Conservation (phyloP, 2,329 filamentous ascomycete species). For the Colletotrichum somersetense region DNA sequence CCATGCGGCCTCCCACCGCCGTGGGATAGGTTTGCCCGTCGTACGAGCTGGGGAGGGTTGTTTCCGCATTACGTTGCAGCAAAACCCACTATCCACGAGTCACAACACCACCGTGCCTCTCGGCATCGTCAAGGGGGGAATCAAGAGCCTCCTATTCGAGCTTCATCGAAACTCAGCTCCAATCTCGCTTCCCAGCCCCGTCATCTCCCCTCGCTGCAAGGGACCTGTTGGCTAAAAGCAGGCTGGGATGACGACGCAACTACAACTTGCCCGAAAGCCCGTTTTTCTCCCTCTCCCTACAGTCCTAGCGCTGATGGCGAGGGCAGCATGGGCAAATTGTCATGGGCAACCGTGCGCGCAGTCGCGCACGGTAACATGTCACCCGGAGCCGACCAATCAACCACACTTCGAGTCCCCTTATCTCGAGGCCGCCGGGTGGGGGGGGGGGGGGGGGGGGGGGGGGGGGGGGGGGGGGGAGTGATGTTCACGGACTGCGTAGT, state of each 20-base stretch:
- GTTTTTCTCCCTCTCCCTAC: no score
- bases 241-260: neutral
- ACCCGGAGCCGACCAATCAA: neutral
- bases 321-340: neutral
- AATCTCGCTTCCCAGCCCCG: neutral
- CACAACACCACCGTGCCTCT: neutral
- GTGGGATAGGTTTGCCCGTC: no score
- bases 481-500: neutral
- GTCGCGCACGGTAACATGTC: neutral
- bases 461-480: no score
- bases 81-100: neutral
- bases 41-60: neutral
- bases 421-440: neutral
- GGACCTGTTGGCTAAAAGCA: neutral
- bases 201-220: neutral
- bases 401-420: neutral
- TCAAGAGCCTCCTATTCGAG: neutral
- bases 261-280: neutral
- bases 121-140: neutral
- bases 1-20: neutral
- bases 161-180: conserved; percentile 10
- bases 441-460: no score
- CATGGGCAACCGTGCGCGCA: neutral
- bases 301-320: neutral
- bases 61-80: neutral